These are phyloP conservation scores for Lathyrus sativus DNA, from an alignment of 306 rosid species.

Conservation along the genomic window DNA sequence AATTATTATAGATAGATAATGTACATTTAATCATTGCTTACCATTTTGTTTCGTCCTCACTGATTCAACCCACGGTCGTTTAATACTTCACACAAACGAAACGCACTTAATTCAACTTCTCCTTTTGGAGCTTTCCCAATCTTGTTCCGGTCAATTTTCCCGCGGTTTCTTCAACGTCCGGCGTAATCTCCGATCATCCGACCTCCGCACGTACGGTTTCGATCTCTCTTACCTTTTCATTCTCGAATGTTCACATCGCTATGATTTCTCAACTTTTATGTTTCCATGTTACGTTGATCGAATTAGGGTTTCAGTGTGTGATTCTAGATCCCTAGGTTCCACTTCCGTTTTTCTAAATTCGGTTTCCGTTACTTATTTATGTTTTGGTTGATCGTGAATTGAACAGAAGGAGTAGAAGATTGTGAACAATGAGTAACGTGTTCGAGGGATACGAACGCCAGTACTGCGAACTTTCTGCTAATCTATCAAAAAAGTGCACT, in stretches of 20 bases:
- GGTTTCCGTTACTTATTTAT: not conserved
- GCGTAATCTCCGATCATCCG: conserved; percentile 28
- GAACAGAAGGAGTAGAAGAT: conserved; percentile 35
- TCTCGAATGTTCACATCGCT: not conserved
- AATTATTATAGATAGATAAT: too few relatives aligned
- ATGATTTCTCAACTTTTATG: conserved; percentile 17
- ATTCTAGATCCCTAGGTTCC: conserved; percentile 20
- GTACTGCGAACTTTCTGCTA: conserved; percentile 84
- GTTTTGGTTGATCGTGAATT: conserved; percentile 36
- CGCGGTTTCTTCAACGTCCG: conserved; percentile 31
- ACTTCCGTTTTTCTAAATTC: conserved; percentile 25
- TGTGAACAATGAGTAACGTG: conserved; percentile 68
- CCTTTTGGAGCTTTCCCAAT: conserved; percentile 9
- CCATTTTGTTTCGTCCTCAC: not conserved
- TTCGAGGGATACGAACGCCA: conserved; percentile 90
- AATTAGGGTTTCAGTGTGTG: conserved; percentile 31
- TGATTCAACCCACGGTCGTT: conserved; percentile 38
- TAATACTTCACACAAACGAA: conserved; percentile 3
- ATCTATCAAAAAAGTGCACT: conserved; percentile 71
- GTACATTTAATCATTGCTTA: too few relatives aligned
- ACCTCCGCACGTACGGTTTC: conserved; percentile 32
- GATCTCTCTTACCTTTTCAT: not conserved
- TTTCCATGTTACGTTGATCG: conserved; percentile 2
- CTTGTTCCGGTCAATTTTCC: conserved; percentile 37
- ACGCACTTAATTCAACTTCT: conserved; percentile 27